Percentiles rank a stretch among this genome's conserved stretches.
phyloP scores from a whole-genome alignment of 176 grass and related monocot species.

The Oryza longistaminata region DNA sequence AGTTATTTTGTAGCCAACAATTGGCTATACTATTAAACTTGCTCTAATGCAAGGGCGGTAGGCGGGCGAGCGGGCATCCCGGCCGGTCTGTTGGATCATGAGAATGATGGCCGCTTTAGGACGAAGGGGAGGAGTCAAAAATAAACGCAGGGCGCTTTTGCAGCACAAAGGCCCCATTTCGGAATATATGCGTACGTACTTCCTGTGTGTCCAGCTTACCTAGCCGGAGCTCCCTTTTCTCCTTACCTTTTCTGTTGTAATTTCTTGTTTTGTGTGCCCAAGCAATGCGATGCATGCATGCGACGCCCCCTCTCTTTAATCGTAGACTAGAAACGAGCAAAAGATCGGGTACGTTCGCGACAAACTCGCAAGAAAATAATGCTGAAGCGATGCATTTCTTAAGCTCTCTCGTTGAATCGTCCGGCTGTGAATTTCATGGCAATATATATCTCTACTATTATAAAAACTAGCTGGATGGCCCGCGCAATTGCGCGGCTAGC shows the following conservation, averaged over 20 bases:
- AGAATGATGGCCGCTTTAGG: slow-evolving; percentile 35
- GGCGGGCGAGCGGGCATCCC: neutral
- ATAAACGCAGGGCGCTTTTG: slow-evolving; percentile 33
- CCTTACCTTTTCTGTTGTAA: neutral
- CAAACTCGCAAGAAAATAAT: no score
- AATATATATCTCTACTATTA: no score
- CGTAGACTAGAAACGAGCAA: neutral
- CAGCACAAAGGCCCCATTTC: neutral
- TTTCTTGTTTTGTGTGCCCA: neutral
- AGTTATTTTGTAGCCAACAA: no score
- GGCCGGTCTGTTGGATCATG: neutral
- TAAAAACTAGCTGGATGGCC: no score
- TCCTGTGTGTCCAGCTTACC: neutral
- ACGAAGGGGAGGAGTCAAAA: slow-evolving; percentile 16
- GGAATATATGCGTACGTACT: slow-evolving; percentile 31
- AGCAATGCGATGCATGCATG: neutral
- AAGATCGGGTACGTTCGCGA: no score
- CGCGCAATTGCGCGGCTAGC: no score
- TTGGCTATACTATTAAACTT: no score
- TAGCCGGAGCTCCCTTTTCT: neutral
- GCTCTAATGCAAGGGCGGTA: no score
- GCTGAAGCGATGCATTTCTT: no score
- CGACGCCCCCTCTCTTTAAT: neutral
- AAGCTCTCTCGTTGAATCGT: no score
- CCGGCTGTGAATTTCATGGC: neutral